These are phyloP conservation scores for Eudorina sp. DNA, from an alignment of 139 green algal species.

Conservation along the genomic window DNA sequence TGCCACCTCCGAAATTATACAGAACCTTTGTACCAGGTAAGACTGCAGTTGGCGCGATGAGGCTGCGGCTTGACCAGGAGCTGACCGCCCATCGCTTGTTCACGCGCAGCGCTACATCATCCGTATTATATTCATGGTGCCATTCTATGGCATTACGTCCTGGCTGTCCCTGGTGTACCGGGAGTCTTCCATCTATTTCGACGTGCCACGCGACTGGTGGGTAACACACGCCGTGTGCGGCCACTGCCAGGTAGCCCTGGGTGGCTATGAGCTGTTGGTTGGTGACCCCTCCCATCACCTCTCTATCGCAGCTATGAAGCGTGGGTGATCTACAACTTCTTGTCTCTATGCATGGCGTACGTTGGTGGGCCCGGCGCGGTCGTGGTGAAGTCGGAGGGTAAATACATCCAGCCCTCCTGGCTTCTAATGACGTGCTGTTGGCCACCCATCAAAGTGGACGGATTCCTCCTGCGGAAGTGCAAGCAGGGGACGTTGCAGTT, in stretches of 20 bases:
- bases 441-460: constrained; percentile 86
- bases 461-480: constrained; percentile 83
- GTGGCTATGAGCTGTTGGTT: neutral
- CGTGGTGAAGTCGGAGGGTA: constrained; percentile 88
- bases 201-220: constrained; percentile 91
- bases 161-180: constrained; percentile 83
- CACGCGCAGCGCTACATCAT: constrained; percentile 94
- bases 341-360: constrained; percentile 93
- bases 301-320: constrained; percentile 91
- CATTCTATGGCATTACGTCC: constrained; percentile 90
- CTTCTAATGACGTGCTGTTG: constrained; percentile 92
- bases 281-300: neutral
- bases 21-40: constrained; percentile 89
- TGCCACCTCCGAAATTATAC: constrained; percentile 94
- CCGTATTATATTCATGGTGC: constrained; percentile 98
- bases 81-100: neutral
- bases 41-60: neutral
- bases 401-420: constrained; percentile 86
- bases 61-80: neutral
- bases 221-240: too few relatives aligned
- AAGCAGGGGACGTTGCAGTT: constrained; percentile 96
- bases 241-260: too few relatives aligned
- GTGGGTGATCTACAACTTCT: constrained; percentile 99
- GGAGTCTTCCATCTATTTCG: constrained; percentile 89
- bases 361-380: constrained; percentile 95